Base-by-base conservation (phyloP, 805 yeast genomes). In the Komagataella phaffii region DNA sequence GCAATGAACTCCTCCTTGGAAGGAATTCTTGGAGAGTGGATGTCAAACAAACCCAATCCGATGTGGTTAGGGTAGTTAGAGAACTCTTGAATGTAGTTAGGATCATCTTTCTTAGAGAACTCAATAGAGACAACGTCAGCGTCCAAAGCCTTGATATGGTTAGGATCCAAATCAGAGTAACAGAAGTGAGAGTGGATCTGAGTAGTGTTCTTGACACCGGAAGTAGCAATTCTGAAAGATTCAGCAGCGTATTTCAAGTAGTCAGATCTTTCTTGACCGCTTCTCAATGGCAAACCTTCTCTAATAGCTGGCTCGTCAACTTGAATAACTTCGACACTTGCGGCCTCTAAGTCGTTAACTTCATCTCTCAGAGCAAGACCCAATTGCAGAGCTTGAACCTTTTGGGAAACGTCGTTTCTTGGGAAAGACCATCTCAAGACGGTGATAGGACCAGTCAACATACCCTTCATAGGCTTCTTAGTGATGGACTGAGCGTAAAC, bases 381-480 rank as follows among this genome's bases (percentile, higher is more conserved):
- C 69, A 93, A 85, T 81, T 93, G 99, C 72, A 86, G 80, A 63
- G 97, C 88, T 80, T 93, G 99, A 61, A 81, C 80, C 78, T 86
- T 80, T 76, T 86, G 90, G 57, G 95, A 77, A 62, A 91, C 85
- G 67, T 93, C 99, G 71, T 90, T 91, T 85, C 99, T 88, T 79
- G 99, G 99, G 97, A 93, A 93, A 64, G 99, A 93, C 99, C 99
- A 93, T 83, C 99, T 88, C 73, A 93, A 85, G 76, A 95, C 88
- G 70, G 99, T 93, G 66, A 93, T 93, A 72, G 99, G 99, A 76
- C 99, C 99, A 70, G 99, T 90, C 72, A 93, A 85, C 99, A 93
- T 93, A 88, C 99, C 99, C 83, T 93, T 93, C 82, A 93, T 87
- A 70, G 97, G 96, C 79, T 86, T 87, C 65, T 81, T 74, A 67